Evolutionary conservation across 495 filamentous ascomycete species (phyloP).

Genomic region (Rhizodiscina lignyota): DNA sequence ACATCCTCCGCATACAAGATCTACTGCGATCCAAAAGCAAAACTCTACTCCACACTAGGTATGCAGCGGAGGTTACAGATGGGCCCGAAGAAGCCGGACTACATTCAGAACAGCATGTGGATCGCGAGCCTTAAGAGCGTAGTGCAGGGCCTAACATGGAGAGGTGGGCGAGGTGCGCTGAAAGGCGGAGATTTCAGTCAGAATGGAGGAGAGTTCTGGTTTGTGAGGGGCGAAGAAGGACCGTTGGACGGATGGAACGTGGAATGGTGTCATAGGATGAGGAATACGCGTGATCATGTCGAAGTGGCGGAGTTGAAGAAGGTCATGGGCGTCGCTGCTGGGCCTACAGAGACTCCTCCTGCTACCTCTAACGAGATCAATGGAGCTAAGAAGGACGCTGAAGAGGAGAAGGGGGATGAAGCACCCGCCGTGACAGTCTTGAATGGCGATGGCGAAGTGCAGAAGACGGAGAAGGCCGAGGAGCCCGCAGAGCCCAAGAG

Average conservation of each 20-base stretch:
- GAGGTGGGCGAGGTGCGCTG: conserved; percentile 35
- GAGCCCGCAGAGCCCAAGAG: conserved; percentile 7
- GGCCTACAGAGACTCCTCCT: conserved; percentile 3
- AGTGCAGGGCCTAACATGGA: conserved; percentile 37
- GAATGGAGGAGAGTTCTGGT: conserved; percentile 74
- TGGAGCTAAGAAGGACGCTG: background rate
- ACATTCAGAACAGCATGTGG: conserved; percentile 37
- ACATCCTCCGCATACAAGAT: conserved; percentile 62
- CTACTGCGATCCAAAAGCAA: conserved; percentile 57
- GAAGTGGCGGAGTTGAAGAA: conserved; percentile 47
- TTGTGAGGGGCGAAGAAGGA: too few relatives aligned
- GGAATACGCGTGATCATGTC: conserved; percentile 58
- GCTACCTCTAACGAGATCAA: background rate
- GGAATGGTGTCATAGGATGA: too few relatives aligned
- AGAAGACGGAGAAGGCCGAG: conserved; percentile 10
- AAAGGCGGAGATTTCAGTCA: conserved; percentile 53
- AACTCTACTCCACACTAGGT: conserved; percentile 53
- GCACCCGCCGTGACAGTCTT: background rate
- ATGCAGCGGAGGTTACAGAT: conserved; percentile 49
- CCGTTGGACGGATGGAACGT: conserved; percentile 58
- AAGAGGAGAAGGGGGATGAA: background rate
- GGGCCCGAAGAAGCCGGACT: conserved; percentile 44
- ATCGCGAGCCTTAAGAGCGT: conserved; percentile 30
- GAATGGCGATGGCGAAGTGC: too few relatives aligned
- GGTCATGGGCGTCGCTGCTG: conserved; percentile 40